Evolutionary conservation across 1,284 basidiomycete genomes (phyloP), one percentile per base, ranked within the genome.

Genomic region (Porogramme epimiltina): DNA sequence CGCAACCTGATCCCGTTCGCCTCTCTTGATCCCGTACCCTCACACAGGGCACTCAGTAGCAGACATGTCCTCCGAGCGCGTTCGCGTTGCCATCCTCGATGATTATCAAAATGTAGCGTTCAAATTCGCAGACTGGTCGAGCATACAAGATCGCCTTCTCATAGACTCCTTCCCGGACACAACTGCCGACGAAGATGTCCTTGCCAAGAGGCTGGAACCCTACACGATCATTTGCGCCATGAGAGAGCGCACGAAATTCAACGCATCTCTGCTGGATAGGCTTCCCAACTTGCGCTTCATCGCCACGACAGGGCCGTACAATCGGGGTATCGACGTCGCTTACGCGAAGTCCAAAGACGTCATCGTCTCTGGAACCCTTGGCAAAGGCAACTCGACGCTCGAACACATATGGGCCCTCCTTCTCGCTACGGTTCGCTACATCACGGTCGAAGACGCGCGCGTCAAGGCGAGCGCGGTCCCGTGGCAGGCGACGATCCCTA

Each of bases 391-490:
- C 41, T 71, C 78, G 2, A 83, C 82, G 1, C 54, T 79, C 41
- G 82, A 85, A 60, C 82, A 84, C 55, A 85, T 85, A 24, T 87
- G 84, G 82, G 79, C 82, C n/a, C 69, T 88, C 40, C 75, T 85
- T 26, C 67, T 89, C 13, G 77, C 79, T 1, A 78, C 82, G 4
- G 75, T 76, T 28, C 73, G 85, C 45, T 68, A 78, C 48, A 69
- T 87, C 22, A 68, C 72, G 9, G 63, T 72, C 1, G 82, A 87
- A 55, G 74, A 87, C 52, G 70, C 68, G 16, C 78, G 79, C 60
- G 64, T 78, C 13, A 79, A 79, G 63, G 63, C 66, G 0, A 69
- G 74, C 25, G 78, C 79, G 41, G 67, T 74, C 6, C 71, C 71
- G 22, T 87, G 86, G 77, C 84, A 88, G 60, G 74, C 73, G 3